Evolutionary conservation across 1,284 basidiomycete species (phyloP).

Genomic region (Tilletia caries): DNA sequence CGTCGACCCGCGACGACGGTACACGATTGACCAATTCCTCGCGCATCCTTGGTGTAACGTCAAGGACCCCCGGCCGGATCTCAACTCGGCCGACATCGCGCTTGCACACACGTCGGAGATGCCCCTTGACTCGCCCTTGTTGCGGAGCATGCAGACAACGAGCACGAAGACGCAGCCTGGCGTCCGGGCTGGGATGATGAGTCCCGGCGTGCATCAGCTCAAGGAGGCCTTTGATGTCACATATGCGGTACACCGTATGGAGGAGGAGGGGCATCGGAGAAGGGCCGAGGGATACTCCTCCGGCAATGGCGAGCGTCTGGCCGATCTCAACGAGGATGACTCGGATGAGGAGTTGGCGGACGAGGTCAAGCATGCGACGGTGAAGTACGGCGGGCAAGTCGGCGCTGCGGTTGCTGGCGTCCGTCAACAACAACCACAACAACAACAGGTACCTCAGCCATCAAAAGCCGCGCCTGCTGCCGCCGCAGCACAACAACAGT

Average conservation of each 20-base stretch:
- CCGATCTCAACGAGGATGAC: slow-evolving; percentile 87
- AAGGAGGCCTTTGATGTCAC: slow-evolving; percentile 99
- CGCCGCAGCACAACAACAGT: slow-evolving; percentile 29
- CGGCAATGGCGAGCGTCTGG: slow-evolving; percentile 59
- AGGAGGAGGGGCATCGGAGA: slow-evolving; percentile 82
- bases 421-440: slow-evolving; percentile 21
- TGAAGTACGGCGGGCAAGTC: slow-evolving; percentile 52
- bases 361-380: slow-evolving; percentile 12
- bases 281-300: slow-evolving; percentile 50
- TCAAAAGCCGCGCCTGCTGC: slow-evolving; percentile 16
- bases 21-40: slow-evolving; percentile 96
- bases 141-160: slow-evolving; percentile 66
- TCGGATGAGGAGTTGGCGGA: slow-evolving; percentile 56
- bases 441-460: slow-evolving; percentile 21
- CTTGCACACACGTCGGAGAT: slow-evolving; percentile 54
- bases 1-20: slow-evolving; percentile 89
- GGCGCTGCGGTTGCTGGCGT: slow-evolving; percentile 37
- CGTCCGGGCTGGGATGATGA: slow-evolving; percentile 66
- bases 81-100: slow-evolving; percentile 43
- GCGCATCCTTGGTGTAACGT: slow-evolving; percentile 89
- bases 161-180: slow-evolving; percentile 1
- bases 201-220: slow-evolving; percentile 75
- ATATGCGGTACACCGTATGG: slow-evolving; percentile 98
- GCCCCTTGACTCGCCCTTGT: slow-evolving; percentile 84
- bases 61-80: slow-evolving; percentile 43